Evolutionary conservation across 352 stramenopile genomes (phyloP), one percentile per base, ranked within the genome.

Genomic region (Phytophthora brassicae): DNA sequence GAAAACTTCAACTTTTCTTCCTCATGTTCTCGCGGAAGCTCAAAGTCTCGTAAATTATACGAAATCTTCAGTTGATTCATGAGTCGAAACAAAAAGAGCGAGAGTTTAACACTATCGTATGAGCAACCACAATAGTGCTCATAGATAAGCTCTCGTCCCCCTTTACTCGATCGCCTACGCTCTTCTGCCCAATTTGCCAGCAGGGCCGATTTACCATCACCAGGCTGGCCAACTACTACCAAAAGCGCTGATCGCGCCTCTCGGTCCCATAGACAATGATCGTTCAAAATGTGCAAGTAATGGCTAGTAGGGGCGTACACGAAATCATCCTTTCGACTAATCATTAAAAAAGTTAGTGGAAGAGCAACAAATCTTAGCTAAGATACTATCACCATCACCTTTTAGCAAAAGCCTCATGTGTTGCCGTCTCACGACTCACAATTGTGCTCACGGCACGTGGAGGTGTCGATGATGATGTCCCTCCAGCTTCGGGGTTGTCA

Each of bases 1-100:
- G 86, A 92, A 20, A 93, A 94, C 59, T 92, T 92, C 60, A 94
- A 77, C 56, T 93, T 92, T 49, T 94, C 84, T 56, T 94, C 86
- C 39, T 94, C 84, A 58, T 92, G 77, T 23, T 92, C 84, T 24
- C 67, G 79, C 11, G 84, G 84, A 6, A 93, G 68, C 49, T 94
- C 86, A 49, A 94, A 94, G 22, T 94, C 86, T 0, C 77, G 72
- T n/a, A 94, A 75, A 7, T 46, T 74, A 41, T 86, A 90, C 19
- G 78, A 82, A 19, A 79, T 68, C 38, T 90, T 90, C 60, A 94
- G 71, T 55, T 92, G 77, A 46, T 79, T 74, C 82, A 94, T 93
- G 53, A 92, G 79, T 23, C 86, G 78, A 59, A 90, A 94, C 20
- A 94, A 72, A 64, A 92, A 90, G 39, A 91, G 63, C 46, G 85